These are phyloP conservation scores for Carpinus viminea DNA, from an alignment of 306 rosid species.

Conservation along the genomic window DNA sequence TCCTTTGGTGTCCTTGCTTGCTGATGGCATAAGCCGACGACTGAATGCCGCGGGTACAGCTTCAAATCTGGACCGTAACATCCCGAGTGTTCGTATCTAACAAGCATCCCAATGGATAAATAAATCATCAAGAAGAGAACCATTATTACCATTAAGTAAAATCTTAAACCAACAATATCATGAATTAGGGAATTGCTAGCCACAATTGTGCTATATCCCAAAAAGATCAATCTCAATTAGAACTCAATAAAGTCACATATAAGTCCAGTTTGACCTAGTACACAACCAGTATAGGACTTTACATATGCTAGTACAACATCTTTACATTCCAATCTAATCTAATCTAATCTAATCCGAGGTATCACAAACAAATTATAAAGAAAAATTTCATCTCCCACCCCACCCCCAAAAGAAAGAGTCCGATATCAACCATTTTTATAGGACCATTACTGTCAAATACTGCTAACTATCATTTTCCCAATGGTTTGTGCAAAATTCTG, in stretches of 20 bases:
- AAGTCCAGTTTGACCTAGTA: too few species aligned
- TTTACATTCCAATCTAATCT: not conserved
- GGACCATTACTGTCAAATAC: not conserved
- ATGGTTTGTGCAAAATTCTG: not conserved
- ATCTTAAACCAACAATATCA: slow-evolving; percentile 1
- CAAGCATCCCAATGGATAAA: slow-evolving; percentile 11
- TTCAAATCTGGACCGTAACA: slow-evolving; percentile 88
- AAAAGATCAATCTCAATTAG: too few species aligned
- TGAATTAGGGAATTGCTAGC: too few species aligned
- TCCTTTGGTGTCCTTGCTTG: slow-evolving; percentile 25
- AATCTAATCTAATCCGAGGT: too few species aligned
- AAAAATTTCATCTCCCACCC: not conserved
- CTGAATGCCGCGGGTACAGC: slow-evolving; percentile 76
- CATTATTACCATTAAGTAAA: slow-evolving; percentile 8
- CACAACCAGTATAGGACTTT: too few species aligned
- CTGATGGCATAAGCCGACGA: slow-evolving; percentile 63
- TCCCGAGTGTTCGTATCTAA: slow-evolving; percentile 98
- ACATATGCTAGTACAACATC: too few species aligned
- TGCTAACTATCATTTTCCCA: not conserved
- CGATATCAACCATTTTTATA: not conserved
- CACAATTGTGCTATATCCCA: too few species aligned
- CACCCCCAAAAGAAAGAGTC: not conserved
- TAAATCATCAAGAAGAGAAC: slow-evolving; percentile 16
- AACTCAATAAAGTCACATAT: too few species aligned
- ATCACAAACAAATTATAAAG: not conserved